Evolutionary conservation across 768 basidiomycete genomes (phyloP), one percentile per base, ranked within the genome.

Genomic region (Brasilioporus rufonigricans): DNA sequence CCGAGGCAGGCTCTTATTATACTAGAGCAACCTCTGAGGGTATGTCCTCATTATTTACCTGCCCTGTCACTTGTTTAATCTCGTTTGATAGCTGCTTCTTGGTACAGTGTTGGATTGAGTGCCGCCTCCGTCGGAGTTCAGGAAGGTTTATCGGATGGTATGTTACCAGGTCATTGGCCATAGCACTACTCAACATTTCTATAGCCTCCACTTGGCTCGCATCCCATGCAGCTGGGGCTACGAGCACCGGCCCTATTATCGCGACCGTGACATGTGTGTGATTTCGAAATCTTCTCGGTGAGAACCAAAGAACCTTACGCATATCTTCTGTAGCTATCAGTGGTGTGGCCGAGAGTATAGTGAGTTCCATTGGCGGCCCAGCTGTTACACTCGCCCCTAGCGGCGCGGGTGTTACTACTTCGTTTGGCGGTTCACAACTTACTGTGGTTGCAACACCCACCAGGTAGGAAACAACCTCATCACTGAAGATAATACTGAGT

Each of bases 351-450:
- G 70, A 75, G 47, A 88, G 82, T 14, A 65, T 87, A 19, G 69
- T 88, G 27, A 84, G 82, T 16, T 81, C 79, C 39, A 77, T 65
- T 11, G 87, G 84, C 8, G 86, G 85, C 12, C 61, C 75, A 41
- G 86, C 78, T 1, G 69, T 86, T 53, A 88, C 86, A 0, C 75
- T 89, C 19, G 85, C 83, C 26, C 39, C 76, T 63, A 64, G 67
- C 48, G 71, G 69, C 31, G 67, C 55, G 7, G 73, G 72, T 16
- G 72, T 73, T 16, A 73, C 70, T 9, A 85, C 83, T 27, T 76
- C 80, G 19, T 77, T 75, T 57, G 81, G 76, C 24, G 84, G 85
- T 33, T 76, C 77, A 9, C 64, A 78, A 2, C 85, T 77, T 67
- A 84, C 80, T 16, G 73, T 77, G 21, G 78, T 80, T 26, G 43